Base-by-base conservation (phyloP, 2,329 filamentous ascomycete genomes). In the Amylocarpus encephaloides region DNA sequence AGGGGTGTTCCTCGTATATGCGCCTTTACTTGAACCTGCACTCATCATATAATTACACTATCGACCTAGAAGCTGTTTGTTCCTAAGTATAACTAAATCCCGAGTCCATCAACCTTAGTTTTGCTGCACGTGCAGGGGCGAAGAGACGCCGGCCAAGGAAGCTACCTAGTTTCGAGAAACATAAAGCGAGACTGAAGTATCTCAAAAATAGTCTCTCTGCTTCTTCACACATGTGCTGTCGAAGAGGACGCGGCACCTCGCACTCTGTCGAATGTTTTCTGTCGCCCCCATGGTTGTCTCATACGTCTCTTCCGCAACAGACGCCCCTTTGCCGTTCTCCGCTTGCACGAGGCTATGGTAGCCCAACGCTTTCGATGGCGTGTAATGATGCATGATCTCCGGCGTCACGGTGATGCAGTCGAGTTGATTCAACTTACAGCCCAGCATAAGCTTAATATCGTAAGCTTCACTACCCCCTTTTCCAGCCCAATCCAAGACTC, bases 371-470 rank as follows among this genome's bases (percentile, higher is more conserved):
- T 50, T 52, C 6, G 63, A 61, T 6, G 67, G 66, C 30, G 60
- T 54, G 51, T 70, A 67, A 48, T 66, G 63, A 52, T 66, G 62
- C 50, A 69, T 65, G 19, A 69, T 46, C 43, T 69, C 66, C 9
- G 67, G 68, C 43, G 67, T 64, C 22, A 71, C 64, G 3, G 65
- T 62, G n/a, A 70, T 55, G 43, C 68, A 70, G n/a, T 56, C 59
- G 26, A 69, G 46, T 2, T 59, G 52, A 10, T 59, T 56, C 12
- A 58, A 51, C 12, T 60, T 55, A 51, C 68, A 71, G 6, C 59
- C 55, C 11, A 59, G 52, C 49, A 65, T 63, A 34, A 70, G 51
- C 10, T 59, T 57, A 16, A 70, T 60, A 29, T 71, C 68, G 48
- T 67, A 70, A 4, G 67, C 67, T 42, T 67, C 62, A 22, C 60